Evolutionary conservation across 2,329 filamentous ascomycete species (phyloP).

Genomic region (Scedosporium aurantiacum): DNA sequence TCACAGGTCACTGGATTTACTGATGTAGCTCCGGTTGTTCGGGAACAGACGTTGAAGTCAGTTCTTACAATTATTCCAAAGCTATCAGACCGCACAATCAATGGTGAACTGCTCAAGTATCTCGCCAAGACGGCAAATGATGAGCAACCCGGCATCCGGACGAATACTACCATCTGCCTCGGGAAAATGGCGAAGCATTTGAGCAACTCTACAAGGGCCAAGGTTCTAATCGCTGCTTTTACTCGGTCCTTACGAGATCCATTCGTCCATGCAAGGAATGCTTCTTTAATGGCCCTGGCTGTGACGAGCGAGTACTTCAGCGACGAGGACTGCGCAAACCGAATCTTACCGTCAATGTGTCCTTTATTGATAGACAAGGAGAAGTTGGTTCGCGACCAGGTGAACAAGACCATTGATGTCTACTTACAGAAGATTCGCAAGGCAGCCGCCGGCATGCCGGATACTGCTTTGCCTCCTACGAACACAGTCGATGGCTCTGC

Average conservation of each 20-base stretch:
- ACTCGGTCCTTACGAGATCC: conserved; percentile 81
- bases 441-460: conserved; percentile 64
- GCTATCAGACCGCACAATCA: conserved; percentile 83
- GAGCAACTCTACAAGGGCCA: conserved; percentile 64
- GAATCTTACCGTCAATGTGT: conserved; percentile 74
- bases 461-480: conserved; percentile 62
- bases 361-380: conserved; percentile 87
- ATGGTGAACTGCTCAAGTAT: conserved; percentile 82
- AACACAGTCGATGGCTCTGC: conserved; percentile 39
- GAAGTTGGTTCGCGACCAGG: conserved; percentile 86
- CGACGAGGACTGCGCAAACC: conserved; percentile 79
- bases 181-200: conserved; percentile 92
- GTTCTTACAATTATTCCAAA: conserved; percentile 81
- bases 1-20: conserved; percentile 80
- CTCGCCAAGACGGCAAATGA: conserved; percentile 95
- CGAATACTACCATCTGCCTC: conserved; percentile 94
- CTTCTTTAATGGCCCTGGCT: conserved; percentile 71
- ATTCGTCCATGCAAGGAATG: conserved; percentile 88
- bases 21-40: conserved; percentile 77
- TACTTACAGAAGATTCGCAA: conserved; percentile 79
- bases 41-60: conserved; percentile 93
- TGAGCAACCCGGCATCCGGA: conserved; percentile 91
- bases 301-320: conserved; percentile 79
- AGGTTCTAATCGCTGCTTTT: conserved; percentile 89
- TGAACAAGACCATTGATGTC: conserved; percentile 75